A percentile compares a stretch with the other conserved stretches of the same genome.
Evolutionary conservation across 2,329 filamentous ascomycete species (phyloP).

Genomic region (Aureobasidium zeae): DNA sequence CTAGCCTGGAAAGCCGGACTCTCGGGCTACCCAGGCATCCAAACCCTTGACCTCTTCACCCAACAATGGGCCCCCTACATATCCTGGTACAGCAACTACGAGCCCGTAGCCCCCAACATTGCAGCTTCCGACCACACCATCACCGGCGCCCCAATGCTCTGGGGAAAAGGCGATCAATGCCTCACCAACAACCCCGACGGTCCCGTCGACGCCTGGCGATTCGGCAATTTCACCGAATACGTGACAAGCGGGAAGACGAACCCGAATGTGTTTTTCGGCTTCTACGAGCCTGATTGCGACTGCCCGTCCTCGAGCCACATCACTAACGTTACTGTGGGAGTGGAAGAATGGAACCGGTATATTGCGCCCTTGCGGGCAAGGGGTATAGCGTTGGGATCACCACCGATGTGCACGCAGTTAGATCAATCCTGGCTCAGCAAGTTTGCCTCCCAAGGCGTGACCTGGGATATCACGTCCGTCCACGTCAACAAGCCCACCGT

Average conservation of each 20-base stretch:
- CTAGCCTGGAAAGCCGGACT: conserved; percentile 22
- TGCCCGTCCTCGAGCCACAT: conserved; percentile 22
- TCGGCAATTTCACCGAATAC: conserved; percentile 19
- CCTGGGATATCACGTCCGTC: conserved; percentile 25
- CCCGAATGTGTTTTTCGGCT: conserved; percentile 25
- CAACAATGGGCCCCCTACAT: conserved; percentile 21
- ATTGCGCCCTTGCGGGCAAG: conserved; percentile 22
- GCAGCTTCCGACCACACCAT: conserved; percentile 16
- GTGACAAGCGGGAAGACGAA: conserved; percentile 18
- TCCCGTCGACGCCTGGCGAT: conserved; percentile 16
- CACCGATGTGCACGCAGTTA: conserved; percentile 24
- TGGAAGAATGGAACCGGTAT: conserved; percentile 21
- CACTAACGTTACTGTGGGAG: conserved; percentile 18
- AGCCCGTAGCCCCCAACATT: conserved; percentile 20
- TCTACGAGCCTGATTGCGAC: conserved; percentile 26
- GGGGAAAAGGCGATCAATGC: conserved; percentile 18
- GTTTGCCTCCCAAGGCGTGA: conserved; percentile 18
- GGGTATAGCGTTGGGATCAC: conserved; percentile 24
- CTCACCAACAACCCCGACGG: conserved; percentile 19
- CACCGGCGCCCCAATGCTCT: conserved; percentile 24
- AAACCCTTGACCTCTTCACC: conserved; percentile 12
- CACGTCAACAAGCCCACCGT: conserved; percentile 25
- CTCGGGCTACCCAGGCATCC: conserved; percentile 22
- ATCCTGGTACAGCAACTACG: conserved; percentile 26
- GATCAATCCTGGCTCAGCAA: conserved; percentile 24